These are phyloP conservation scores for Chimonanthus salicifolius DNA, from an alignment of 164 flowering plant species.

Conservation along the genomic window DNA sequence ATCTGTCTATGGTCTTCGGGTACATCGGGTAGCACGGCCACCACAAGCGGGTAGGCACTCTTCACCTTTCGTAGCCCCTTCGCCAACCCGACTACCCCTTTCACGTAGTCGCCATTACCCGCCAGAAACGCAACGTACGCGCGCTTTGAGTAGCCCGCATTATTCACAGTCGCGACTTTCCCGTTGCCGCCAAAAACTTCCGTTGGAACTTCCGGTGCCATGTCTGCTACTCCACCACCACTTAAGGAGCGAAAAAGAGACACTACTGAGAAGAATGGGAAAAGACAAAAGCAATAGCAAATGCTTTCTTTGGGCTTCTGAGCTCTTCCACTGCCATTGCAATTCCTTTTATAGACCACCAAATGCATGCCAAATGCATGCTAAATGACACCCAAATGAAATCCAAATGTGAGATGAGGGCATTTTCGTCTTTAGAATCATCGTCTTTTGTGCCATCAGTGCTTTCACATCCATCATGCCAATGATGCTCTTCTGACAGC, in stretches of 20 bases:
- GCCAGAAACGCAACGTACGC: constrained; percentile 21
- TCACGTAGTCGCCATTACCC: constrained; percentile 16
- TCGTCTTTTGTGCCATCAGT: neutral
- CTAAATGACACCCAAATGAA: constrained; percentile 29
- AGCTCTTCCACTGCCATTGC: constrained; percentile 1
- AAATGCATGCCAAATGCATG: constrained; percentile 12
- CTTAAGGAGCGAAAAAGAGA: neutral
- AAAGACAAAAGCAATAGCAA: no score
- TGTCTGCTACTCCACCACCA: neutral
- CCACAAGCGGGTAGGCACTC: constrained; percentile 10
- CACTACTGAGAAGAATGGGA: constrained; percentile 10
- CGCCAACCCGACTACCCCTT: constrained; percentile 17
- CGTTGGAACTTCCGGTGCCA: constrained; percentile 40
- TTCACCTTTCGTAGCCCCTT: constrained; percentile 17
- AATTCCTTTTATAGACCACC: constrained; percentile 30
- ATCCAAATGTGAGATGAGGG: constrained; percentile 10
- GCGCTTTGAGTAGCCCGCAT: neutral
- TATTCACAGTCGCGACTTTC: constrained; percentile 19
- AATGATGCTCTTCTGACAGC: neutral
- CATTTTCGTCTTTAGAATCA: constrained; percentile 9
- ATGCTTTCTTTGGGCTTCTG: neutral
- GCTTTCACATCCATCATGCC: no score
- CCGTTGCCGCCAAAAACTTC: constrained; percentile 18
- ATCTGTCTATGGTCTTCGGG: constrained; percentile 14
- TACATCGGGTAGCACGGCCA: constrained; percentile 20